Percentiles rank a stretch among this genome's conserved stretches.
Evolutionary conservation across 768 basidiomycete species (phyloP).

Genomic region (Pleurotus citrinopileatus): DNA sequence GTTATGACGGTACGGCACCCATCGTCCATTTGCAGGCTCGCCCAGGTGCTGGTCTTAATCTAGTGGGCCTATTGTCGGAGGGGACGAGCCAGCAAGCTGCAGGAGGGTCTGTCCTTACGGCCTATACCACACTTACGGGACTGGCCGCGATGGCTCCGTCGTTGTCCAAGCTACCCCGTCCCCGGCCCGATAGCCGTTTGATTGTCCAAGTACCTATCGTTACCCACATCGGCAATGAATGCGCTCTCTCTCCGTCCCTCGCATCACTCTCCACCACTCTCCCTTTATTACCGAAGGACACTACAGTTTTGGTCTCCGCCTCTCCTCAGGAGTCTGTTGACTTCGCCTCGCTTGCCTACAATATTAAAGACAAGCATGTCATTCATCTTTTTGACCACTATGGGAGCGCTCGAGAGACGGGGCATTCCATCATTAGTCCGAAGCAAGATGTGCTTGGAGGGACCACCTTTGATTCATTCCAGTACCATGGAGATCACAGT

Average conservation of each 20-base stretch:
- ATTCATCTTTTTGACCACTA: conserved; percentile 92
- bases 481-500: conserved; percentile 63
- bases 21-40: conserved; percentile 78
- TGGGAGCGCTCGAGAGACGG: conserved; percentile 72
- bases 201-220: conserved; percentile 83
- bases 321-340: conserved; percentile 82
- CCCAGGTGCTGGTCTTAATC: conserved; percentile 76
- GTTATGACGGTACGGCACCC: conserved; percentile 39
- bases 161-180: conserved; percentile 66
- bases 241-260: conserved; percentile 77
- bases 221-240: conserved; percentile 58
- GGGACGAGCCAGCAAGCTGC: conserved; percentile 69
- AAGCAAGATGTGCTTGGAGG: conserved; percentile 28
- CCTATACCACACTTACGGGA: conserved; percentile 82
- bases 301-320: conserved; percentile 78
- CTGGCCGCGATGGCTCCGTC: conserved; percentile 81
- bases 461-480: conserved; percentile 62
- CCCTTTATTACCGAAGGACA: conserved; percentile 57
- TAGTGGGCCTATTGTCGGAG: conserved; percentile 78
- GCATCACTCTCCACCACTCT: conserved; percentile 61
- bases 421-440: conserved; percentile 39
- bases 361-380: conserved; percentile 61
- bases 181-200: conserved; percentile 62
- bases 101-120: conserved; percentile 61
- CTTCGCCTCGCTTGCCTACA: conserved; percentile 75